Percentiles rank a stretch among this genome's conserved stretches.
Evolutionary conservation across 1,284 basidiomycete genomes (phyloP).

Genomic region (Cerioporus squamosus): DNA sequence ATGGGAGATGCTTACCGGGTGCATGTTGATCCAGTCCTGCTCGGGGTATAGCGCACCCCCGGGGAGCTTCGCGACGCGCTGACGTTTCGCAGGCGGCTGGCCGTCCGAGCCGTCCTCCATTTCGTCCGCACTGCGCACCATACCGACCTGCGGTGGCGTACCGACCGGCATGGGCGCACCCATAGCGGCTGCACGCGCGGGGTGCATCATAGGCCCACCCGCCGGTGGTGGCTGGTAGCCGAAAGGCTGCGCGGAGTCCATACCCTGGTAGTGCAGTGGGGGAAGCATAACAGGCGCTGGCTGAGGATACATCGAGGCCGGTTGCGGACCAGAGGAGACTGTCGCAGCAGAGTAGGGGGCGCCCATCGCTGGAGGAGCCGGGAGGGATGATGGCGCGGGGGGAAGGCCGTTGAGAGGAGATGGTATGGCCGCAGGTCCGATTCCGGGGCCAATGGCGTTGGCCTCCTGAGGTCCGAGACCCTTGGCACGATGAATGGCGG

Average conservation of each 20-base stretch:
- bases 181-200: slow-evolving; percentile 44
- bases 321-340: slow-evolving; percentile 80
- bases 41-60: slow-evolving; percentile 83
- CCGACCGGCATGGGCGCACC: slow-evolving; percentile 35
- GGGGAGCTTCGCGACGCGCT: slow-evolving; percentile 80
- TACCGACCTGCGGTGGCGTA: slow-evolving; percentile 56
- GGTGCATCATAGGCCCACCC: slow-evolving; percentile 34
- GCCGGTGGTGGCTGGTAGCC: slow-evolving; percentile 71
- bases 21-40: slow-evolving; percentile 86
- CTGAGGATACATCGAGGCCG: slow-evolving; percentile 68
- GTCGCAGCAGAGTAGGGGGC: slow-evolving; percentile 72
- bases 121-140: slow-evolving; percentile 76
- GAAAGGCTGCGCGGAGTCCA: slow-evolving; percentile 76
- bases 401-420: slow-evolving; percentile 62
- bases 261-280: slow-evolving; percentile 79
- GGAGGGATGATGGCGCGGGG: slow-evolving; percentile 67
- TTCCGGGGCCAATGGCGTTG: slow-evolving; percentile 81
- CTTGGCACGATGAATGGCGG: slow-evolving; percentile 89
- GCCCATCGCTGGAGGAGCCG: slow-evolving; percentile 54
- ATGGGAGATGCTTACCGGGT: slow-evolving; percentile 64
- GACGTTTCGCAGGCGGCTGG: slow-evolving; percentile 79
- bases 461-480: slow-evolving; percentile 83
- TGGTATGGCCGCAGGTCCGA: slow-evolving; percentile 77
- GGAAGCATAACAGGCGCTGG: slow-evolving; percentile 80
- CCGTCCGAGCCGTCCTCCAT: slow-evolving; percentile 67